Conservation (phyloP, 2,329 filamentous ascomycete species). For the Aspergillus japonicus region DNA sequence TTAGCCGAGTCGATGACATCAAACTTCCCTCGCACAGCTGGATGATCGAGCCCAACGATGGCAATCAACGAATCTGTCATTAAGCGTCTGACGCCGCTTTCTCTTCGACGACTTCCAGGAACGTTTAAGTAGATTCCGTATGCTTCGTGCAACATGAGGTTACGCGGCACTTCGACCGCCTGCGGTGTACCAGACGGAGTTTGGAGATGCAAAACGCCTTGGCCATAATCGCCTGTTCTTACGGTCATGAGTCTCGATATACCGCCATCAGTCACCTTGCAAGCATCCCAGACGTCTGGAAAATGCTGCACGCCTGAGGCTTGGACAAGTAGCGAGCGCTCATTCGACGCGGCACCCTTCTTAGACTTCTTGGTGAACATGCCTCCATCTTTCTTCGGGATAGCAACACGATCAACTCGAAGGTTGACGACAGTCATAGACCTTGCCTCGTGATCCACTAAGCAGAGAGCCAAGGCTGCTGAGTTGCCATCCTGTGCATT, state of each 20-base stretch:
- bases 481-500: slow-evolving; percentile 32
- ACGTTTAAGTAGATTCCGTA: slow-evolving; percentile 59
- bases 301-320: slow-evolving; percentile 56
- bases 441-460: slow-evolving; percentile 68
- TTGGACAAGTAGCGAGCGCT: slow-evolving; percentile 31
- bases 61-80: slow-evolving; percentile 44
- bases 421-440: slow-evolving; percentile 67
- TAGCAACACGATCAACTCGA: slow-evolving; percentile 49
- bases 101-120: slow-evolving; percentile 52
- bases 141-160: slow-evolving; percentile 59
- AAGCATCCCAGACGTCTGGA: slow-evolving; percentile 70
- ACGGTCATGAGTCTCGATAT: slow-evolving; percentile 69
- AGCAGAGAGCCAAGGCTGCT: slow-evolving; percentile 53
- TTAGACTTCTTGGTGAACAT: slow-evolving; percentile 28
- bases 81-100: slow-evolving; percentile 50
- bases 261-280: slow-evolving; percentile 66
- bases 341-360: slow-evolving; percentile 20
- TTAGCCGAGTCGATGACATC: slow-evolving; percentile 65
- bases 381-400: slow-evolving; percentile 26
- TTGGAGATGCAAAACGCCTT: slow-evolving; percentile 68
- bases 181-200: slow-evolving; percentile 72
- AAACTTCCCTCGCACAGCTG: slow-evolving; percentile 60
- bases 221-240: slow-evolving; percentile 63
- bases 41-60: slow-evolving; percentile 57
- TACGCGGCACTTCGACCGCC: slow-evolving; percentile 61